Evolutionary conservation across 2,329 filamentous ascomycete genomes (phyloP).

Genomic region (Sclerotiophoma versabilis): DNA sequence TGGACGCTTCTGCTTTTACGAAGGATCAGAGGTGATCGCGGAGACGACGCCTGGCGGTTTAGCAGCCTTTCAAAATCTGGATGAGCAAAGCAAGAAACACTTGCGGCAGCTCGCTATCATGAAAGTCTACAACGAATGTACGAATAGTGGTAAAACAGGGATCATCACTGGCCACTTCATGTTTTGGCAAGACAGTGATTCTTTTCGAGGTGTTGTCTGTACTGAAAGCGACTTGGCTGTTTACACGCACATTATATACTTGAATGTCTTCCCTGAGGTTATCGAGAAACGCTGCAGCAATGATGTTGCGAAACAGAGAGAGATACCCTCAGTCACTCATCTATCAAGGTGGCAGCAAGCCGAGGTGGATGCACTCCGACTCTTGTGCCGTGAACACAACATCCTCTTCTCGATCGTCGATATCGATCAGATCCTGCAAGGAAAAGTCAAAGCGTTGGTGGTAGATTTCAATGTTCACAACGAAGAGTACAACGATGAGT

Average conservation of each 20-base stretch:
- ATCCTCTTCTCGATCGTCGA: no score
- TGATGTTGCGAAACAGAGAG: neutral
- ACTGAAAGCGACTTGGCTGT: neutral
- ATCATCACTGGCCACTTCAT: neutral
- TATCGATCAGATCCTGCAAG: no score
- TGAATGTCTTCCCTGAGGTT: neutral
- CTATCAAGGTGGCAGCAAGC: neutral
- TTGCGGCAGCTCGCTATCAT: neutral
- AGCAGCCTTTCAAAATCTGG: neutral
- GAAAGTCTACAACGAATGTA: neutral
- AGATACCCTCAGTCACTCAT: neutral
- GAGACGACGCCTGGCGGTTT: neutral
- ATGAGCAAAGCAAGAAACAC: neutral
- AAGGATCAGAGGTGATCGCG: neutral
- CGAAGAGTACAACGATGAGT: no score
- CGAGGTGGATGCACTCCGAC: no score
- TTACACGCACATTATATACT: neutral
- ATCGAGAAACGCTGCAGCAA: neutral
- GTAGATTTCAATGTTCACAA: no score
- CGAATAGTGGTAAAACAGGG: no score
- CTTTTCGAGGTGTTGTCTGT: neutral
- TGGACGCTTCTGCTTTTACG: neutral
- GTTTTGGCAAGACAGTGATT: neutral
- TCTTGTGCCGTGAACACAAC: no score
- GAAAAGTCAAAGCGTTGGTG: neutral